Percentiles rank a stretch among this genome's conserved stretches.
Conservation (phyloP, 1,139 yeast genomes). For the Blastobotrys proliferans region DNA sequence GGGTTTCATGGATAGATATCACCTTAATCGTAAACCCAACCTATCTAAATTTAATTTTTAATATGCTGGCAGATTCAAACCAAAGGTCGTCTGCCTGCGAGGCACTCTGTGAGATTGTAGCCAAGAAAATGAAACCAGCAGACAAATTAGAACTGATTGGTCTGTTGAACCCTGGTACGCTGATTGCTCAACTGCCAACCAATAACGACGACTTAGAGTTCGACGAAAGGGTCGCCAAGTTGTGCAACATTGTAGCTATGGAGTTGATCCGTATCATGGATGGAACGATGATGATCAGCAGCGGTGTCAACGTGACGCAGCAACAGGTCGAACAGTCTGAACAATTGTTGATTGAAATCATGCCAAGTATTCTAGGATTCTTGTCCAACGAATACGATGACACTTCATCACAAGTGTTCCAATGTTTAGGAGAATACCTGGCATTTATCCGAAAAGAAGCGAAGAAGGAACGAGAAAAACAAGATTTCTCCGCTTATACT, state of each 20-base stretch:
- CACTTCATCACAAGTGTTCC: slow-evolving; percentile 75
- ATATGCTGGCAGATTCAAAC: slow-evolving; percentile 49
- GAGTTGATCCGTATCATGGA: slow-evolving; percentile 71
- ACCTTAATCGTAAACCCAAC: slow-evolving; percentile 66
- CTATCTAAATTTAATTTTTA: slow-evolving; percentile 59
- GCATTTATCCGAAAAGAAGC: slow-evolving; percentile 60
- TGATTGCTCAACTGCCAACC: slow-evolving; percentile 39
- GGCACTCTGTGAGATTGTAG: slow-evolving; percentile 73
- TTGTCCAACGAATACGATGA: slow-evolving; percentile 85
- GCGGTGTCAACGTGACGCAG: slow-evolving; percentile 23
- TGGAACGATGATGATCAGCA: slow-evolving; percentile 36
- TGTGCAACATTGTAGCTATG: slow-evolving; percentile 68
- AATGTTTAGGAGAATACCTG: slow-evolving; percentile 72
- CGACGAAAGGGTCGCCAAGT: slow-evolving; percentile 69
- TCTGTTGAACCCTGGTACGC: slow-evolving; percentile 59
- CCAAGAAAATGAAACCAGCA: slow-evolving; percentile 89
- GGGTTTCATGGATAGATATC: slow-evolving; percentile 94
- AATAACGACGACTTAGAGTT: slow-evolving; percentile 59
- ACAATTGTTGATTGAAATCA: slow-evolving; percentile 51
- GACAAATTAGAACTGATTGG: slow-evolving; percentile 75
- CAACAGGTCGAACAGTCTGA: slow-evolving; percentile 40
- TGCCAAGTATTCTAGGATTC: slow-evolving; percentile 71
- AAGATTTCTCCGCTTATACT: slow-evolving; percentile 26
- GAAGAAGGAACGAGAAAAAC: slow-evolving; percentile 29
- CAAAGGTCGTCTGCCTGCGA: slow-evolving; percentile 62